phyloP scores from a whole-genome alignment of 768 basidiomycete species.

The Hemileccinum rubropunctum region DNA sequence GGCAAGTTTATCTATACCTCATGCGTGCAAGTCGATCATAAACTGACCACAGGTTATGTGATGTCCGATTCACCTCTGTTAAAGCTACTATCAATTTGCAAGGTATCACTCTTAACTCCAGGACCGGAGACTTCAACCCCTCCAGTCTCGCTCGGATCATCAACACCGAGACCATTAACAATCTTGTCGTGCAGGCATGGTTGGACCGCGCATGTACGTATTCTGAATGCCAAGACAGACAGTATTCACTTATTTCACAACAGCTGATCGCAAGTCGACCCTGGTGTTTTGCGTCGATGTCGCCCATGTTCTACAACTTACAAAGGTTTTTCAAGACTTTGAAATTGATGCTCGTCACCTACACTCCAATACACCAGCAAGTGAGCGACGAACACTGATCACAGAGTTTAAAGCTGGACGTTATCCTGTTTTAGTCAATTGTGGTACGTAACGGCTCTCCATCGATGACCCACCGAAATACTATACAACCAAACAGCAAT shows the following conservation, averaged over 20 bases:
- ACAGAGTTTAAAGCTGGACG: conserved; percentile 63
- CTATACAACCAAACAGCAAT: conserved; percentile 47
- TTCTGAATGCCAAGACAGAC: background rate
- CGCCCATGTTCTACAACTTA: conserved; percentile 73
- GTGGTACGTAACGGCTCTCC: conserved; percentile 49
- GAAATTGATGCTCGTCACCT: conserved; percentile 87
- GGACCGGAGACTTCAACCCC: conserved; percentile 79
- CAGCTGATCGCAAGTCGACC: conserved; percentile 75
- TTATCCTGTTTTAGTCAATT: conserved; percentile 89
- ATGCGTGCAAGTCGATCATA: background rate
- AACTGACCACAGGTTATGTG: conserved; percentile 63
- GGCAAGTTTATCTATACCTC: conserved; percentile 42
- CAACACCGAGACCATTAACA: conserved; percentile 76
- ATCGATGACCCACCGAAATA: background rate
- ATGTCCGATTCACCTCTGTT: conserved; percentile 83
- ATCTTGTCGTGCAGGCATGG: conserved; percentile 79
- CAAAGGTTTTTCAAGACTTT: conserved; percentile 63
- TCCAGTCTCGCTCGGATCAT: conserved; percentile 76
- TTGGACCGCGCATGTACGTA: conserved; percentile 75
- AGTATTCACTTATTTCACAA: conserved; percentile 5
- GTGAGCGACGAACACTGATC: conserved; percentile 64
- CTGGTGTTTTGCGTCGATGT: conserved; percentile 90
- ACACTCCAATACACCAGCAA: conserved; percentile 61
- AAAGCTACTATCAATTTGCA: conserved; percentile 69
- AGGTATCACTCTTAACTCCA: conserved; percentile 60